phyloP scores from a whole-genome alignment of 2,329 filamentous ascomycete species.

The Ustulina deusta region DNA sequence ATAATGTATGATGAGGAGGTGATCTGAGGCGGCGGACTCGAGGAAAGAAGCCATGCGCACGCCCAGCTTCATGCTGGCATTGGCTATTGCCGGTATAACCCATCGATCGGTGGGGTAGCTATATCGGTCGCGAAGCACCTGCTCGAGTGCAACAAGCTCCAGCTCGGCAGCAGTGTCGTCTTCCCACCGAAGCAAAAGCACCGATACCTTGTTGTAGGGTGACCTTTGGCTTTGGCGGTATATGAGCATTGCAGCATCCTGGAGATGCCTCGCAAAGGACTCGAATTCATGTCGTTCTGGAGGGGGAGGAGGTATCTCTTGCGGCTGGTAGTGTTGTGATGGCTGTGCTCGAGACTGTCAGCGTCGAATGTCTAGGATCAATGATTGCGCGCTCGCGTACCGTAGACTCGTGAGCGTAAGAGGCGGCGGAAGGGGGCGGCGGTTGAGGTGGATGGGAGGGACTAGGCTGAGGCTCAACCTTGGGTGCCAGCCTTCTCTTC shows the following conservation, averaged over 20 bases:
- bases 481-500: conserved; percentile 56
- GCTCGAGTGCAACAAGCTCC: conserved; percentile 67
- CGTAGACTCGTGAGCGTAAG: conserved; percentile 49
- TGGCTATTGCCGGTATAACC: conserved; percentile 69
- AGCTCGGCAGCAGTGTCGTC: conserved; percentile 66
- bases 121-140: conserved; percentile 69
- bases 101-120: conserved; percentile 71
- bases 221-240: conserved; percentile 71
- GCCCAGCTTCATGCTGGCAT: conserved; percentile 71
- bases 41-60: conserved; percentile 71
- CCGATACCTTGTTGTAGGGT: conserved; percentile 69
- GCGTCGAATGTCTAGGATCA: conserved; percentile 29
- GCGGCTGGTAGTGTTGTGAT: conserved; percentile 47
- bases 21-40: conserved; percentile 67
- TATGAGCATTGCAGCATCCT: conserved; percentile 76
- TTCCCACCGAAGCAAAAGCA: conserved; percentile 72
- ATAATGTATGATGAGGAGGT: conserved; percentile 74
- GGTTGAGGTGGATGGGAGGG: conserved; percentile 47
- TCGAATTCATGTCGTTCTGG: conserved; percentile 72
- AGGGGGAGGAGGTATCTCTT: conserved; percentile 49
- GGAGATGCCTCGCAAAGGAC: conserved; percentile 73
- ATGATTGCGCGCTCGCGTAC: conserved; percentile 34
- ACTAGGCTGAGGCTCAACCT: conserved; percentile 52
- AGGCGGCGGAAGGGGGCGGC: conserved; percentile 34
- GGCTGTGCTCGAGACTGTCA: conserved; percentile 42